These are phyloP conservation scores for Nakazawaea wickerhamii DNA, from an alignment of 805 yeast species.

Conservation along the genomic window DNA sequence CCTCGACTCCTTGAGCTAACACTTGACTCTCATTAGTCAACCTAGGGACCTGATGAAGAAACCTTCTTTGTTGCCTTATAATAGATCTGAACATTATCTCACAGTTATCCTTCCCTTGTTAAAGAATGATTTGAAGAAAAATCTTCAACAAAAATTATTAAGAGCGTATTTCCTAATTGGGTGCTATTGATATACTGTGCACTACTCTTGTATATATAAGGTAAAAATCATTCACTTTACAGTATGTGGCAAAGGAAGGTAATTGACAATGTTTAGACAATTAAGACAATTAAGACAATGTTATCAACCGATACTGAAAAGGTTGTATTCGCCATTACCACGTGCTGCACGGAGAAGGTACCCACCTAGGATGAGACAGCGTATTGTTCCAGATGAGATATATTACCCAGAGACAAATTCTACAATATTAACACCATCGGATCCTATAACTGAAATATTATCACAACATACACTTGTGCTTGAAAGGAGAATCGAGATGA, in stretches of 20 bases:
- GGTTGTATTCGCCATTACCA: constrained; percentile 10
- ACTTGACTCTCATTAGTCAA: constrained; percentile 37
- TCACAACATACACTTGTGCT: constrained; percentile 80
- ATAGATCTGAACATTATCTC: constrained; percentile 8
- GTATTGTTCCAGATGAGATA: constrained; percentile 8
- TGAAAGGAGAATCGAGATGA: constrained; percentile 82
- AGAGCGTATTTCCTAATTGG: no score
- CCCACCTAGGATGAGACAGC: constrained; percentile 8
- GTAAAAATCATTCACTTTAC: no score
- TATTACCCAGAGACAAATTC: constrained; percentile 10
- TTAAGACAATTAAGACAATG: no score
- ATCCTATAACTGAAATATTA: constrained; percentile 57
- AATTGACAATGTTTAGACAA: no score
- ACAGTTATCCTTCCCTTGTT: not conserved
- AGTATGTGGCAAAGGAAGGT: no score
- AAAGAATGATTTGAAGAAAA: no score
- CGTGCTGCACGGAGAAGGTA: not conserved
- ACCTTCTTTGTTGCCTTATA: constrained; percentile 20
- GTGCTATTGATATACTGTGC: no score
- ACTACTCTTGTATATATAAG: no score
- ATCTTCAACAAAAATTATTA: no score
- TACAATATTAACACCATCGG: constrained; percentile 42
- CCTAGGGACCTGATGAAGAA: constrained; percentile 60
- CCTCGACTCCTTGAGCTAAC: constrained; percentile 48
- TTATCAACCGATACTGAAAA: not conserved